These are phyloP conservation scores for Raffaelea albimanens DNA, from an alignment of 2,329 filamentous ascomycete genomes.

Conservation along the genomic window DNA sequence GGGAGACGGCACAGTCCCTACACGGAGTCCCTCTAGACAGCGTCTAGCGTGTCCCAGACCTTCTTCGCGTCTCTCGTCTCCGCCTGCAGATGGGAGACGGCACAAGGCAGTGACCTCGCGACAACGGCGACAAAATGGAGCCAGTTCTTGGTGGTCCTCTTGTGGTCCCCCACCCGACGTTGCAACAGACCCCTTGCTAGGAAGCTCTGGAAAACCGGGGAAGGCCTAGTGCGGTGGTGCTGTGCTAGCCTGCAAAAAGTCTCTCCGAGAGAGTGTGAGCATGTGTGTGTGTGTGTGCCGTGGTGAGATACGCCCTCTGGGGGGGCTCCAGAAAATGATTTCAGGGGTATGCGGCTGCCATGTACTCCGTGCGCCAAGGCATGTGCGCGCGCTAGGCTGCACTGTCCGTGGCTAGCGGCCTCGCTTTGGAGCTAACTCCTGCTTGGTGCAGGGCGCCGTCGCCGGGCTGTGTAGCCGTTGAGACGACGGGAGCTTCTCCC, in stretches of 20 bases:
- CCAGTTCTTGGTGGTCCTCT: neutral
- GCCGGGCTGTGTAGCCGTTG: slow-evolving; percentile 4
- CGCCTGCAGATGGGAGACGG: no score
- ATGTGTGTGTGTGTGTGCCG: no score
- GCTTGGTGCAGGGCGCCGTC: slow-evolving; percentile 2
- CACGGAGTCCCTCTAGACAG: no score
- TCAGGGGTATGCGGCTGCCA: neutral
- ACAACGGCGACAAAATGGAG: no score
- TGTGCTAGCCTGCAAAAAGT: neutral
- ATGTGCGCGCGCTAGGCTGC: neutral
- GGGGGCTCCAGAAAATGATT: neutral
- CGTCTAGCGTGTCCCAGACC: no score
- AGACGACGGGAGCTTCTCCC: slow-evolving; percentile 3
- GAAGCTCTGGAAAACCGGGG: slow-evolving; percentile 7
- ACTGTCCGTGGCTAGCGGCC: no score
- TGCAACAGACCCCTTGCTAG: slow-evolving; percentile 2
- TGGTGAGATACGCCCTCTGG: neutral
- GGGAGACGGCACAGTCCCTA: no score
- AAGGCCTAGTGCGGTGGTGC: slow-evolving; percentile 1
- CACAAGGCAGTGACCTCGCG: no score
- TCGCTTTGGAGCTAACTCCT: neutral
- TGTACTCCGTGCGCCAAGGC: neutral
- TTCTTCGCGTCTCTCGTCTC: no score
- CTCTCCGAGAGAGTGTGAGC: no score
- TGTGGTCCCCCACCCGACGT: slow-evolving; percentile 1